Percentiles rank a stretch among this genome's conserved stretches.
These are phyloP conservation scores for Clarireedia homoeocarpa DNA, from an alignment of 2,329 filamentous ascomycete species.

Conservation along the genomic window DNA sequence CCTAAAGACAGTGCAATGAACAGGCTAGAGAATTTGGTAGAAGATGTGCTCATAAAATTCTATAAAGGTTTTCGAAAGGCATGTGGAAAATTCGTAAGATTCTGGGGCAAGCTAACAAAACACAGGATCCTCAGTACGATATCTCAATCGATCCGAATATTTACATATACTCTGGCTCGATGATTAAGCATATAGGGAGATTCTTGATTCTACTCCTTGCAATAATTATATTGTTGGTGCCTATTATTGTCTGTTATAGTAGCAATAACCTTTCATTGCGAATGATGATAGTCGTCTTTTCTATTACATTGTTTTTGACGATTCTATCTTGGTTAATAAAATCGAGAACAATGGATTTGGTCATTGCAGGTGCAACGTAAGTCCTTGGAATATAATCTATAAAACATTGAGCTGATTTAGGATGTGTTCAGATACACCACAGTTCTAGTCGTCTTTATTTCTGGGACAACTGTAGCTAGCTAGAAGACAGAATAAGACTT, in stretches of 20 bases:
- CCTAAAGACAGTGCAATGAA: neutral
- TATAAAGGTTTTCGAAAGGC: conserved; percentile 1
- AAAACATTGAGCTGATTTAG: neutral
- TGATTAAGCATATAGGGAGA: too few relatives aligned
- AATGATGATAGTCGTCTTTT: too few relatives aligned
- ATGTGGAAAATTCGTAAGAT: neutral
- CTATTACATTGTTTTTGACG: too few relatives aligned
- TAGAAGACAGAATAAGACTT: too few relatives aligned
- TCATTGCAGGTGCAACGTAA: conserved; percentile 2
- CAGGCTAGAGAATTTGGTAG: neutral
- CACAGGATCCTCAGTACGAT: neutral
- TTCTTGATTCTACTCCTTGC: too few relatives aligned
- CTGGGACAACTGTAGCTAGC: neutral
- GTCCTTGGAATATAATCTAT: neutral
- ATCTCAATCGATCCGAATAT: neutral
- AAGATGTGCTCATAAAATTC: neutral
- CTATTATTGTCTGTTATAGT: too few relatives aligned
- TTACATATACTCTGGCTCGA: neutral
- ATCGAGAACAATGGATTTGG: neutral
- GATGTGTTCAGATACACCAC: neutral
- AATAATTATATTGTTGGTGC: too few relatives aligned
- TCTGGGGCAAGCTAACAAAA: neutral
- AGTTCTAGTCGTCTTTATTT: conserved; percentile 1
- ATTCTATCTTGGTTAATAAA: too few relatives aligned
- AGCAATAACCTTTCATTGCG: too few relatives aligned